A percentile compares a stretch with the other conserved stretches of the same genome.
phyloP scores from a whole-genome alignment of 2,329 filamentous ascomycete genomes.

The Neonectria punicea region DNA sequence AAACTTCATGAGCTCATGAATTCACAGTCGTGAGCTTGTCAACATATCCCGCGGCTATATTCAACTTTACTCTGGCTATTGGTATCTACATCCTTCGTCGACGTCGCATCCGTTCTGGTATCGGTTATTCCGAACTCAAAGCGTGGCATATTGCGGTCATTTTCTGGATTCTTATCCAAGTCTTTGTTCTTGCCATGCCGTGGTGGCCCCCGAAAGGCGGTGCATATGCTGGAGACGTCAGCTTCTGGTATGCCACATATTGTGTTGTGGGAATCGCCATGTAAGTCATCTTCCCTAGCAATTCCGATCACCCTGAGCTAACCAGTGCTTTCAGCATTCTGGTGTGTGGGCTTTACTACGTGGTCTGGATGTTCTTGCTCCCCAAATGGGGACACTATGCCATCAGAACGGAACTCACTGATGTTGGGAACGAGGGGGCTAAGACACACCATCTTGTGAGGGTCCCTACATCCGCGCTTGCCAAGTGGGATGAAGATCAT shows the following conservation, averaged over 20 bases:
- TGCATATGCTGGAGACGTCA: slow-evolving; percentile 70
- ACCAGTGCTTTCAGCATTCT: slow-evolving; percentile 52
- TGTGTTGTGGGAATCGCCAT: slow-evolving; percentile 71
- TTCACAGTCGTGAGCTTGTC: slow-evolving; percentile 65
- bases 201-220: slow-evolving; percentile 76
- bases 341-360: slow-evolving; percentile 68
- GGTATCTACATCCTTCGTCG: slow-evolving; percentile 68
- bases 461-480: slow-evolving; percentile 61
- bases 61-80: slow-evolving; percentile 65
- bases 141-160: slow-evolving; percentile 68
- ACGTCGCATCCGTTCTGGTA: slow-evolving; percentile 61
- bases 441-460: slow-evolving; percentile 61
- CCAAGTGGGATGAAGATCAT: slow-evolving; percentile 66
- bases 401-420: slow-evolving; percentile 65
- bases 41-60: slow-evolving; percentile 67
- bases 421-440: slow-evolving; percentile 50
- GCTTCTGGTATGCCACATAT: slow-evolving; percentile 81
- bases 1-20: neutral
- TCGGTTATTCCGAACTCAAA: slow-evolving; percentile 62
- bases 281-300: slow-evolving; percentile 54
- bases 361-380: slow-evolving; percentile 66
- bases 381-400: slow-evolving; percentile 63
- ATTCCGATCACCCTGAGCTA: accelerated
- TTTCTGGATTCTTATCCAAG: slow-evolving; percentile 69
- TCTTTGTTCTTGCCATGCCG: slow-evolving; percentile 74